Percentiles rank a stretch among this genome's conserved stretches.
Evolutionary conservation across 768 basidiomycete genomes (phyloP).

Genomic region (Termitomyces sp.): DNA sequence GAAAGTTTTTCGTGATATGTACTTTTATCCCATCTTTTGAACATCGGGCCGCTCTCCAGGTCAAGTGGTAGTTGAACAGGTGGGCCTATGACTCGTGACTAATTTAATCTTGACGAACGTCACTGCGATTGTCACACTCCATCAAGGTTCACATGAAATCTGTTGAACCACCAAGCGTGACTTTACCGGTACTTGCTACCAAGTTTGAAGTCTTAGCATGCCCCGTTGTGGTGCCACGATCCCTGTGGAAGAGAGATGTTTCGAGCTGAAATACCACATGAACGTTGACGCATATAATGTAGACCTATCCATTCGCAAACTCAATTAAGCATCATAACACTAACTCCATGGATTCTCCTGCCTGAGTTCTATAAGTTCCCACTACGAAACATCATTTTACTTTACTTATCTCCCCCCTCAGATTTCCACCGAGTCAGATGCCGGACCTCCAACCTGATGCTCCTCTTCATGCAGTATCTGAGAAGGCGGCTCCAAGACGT

Average conservation of each 20-base stretch:
- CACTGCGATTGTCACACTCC: no score
- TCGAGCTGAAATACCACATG: neutral
- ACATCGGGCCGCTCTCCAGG: neutral
- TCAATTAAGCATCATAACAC: neutral
- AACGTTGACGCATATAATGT: neutral
- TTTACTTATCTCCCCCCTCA: neutral
- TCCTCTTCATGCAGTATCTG: slow-evolving; percentile 17
- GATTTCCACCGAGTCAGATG: neutral
- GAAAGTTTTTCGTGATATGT: neutral
- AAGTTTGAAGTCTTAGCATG: neutral
- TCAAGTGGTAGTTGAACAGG: neutral
- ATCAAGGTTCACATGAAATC: no score
- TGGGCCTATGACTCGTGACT: no score
- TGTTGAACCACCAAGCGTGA: no score
- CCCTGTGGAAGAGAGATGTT: neutral
- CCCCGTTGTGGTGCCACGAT: neutral
- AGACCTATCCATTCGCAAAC: neutral
- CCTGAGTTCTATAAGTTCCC: neutral
- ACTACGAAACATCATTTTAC: neutral
- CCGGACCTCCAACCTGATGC: neutral
- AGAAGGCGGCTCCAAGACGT: slow-evolving; percentile 14
- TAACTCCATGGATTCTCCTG: neutral
- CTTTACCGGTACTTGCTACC: no score
- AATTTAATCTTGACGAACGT: no score
- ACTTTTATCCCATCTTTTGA: neutral